These are phyloP conservation scores for Papiliotrema terrestris DNA, from an alignment of 1,284 basidiomycete genomes.

Conservation along the genomic window DNA sequence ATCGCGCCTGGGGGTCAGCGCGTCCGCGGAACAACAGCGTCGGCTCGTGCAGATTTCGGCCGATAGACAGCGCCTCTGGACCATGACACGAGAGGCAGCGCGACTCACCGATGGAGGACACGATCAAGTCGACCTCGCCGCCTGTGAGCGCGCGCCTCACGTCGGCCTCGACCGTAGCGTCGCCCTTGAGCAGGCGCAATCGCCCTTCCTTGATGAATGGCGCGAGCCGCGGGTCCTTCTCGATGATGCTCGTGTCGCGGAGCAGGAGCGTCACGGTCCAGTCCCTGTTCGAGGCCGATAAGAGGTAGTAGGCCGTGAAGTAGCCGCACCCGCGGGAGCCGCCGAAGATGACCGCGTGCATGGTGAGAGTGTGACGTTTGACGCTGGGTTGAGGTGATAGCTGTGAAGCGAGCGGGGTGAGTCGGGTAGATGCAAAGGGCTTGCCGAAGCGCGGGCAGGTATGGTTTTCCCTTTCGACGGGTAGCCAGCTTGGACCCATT, in stretches of 20 bases:
- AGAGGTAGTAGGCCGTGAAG: conserved; percentile 6
- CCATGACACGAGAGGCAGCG: too few species aligned
- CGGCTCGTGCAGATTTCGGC: too few species aligned
- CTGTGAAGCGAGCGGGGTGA: too few species aligned
- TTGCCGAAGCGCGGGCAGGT: too few species aligned
- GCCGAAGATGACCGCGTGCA: conserved; percentile 9
- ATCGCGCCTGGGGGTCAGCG: neutral
- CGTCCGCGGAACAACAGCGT: too few species aligned
- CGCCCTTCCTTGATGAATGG: conserved; percentile 14
- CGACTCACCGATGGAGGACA: conserved; percentile 27
- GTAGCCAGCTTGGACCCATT: too few species aligned
- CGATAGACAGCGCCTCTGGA: too few species aligned
- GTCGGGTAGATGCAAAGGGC: too few species aligned
- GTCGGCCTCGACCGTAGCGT: conserved; percentile 25
- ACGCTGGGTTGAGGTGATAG: too few species aligned
- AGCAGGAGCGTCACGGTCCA: conserved; percentile 2
- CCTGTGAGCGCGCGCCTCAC: conserved; percentile 18
- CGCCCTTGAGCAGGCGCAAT: conserved; percentile 19
- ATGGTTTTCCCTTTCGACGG: too few species aligned
- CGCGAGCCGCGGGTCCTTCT: conserved; percentile 10
- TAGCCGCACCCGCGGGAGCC: conserved; percentile 6
- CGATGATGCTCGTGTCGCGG: conserved; percentile 13
- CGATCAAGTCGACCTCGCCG: conserved; percentile 17
- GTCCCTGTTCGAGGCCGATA: neutral
- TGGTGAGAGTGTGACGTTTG: neutral